These are phyloP conservation scores for Harringtonia aguacate DNA, from an alignment of 2,329 filamentous ascomycete species.

Conservation along the genomic window DNA sequence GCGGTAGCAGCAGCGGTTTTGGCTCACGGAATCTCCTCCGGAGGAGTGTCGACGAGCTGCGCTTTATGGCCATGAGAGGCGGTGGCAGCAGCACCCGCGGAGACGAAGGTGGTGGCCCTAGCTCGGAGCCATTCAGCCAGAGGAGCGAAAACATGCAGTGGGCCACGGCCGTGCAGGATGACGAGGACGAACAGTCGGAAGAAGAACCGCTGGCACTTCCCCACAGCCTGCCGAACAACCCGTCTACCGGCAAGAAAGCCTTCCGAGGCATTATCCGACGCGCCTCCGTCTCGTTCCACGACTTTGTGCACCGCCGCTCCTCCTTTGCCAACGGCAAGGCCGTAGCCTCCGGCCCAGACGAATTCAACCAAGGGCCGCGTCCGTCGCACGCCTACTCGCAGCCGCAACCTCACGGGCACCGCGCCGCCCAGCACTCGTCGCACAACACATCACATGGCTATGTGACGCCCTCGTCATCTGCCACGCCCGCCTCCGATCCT, in stretches of 20 bases:
- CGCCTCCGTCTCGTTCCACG: conserved; percentile 42
- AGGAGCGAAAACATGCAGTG: too few species aligned
- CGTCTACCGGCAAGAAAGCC: conserved; percentile 13
- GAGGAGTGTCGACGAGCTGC: conserved; percentile 3
- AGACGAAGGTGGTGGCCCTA: too few species aligned
- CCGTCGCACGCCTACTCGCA: conserved; percentile 21
- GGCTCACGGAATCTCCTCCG: too few species aligned
- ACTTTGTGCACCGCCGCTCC: conserved; percentile 38
- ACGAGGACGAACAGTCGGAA: conserved; percentile 19
- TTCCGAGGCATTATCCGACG: conserved; percentile 43
- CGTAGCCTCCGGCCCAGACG: conserved; percentile 1
- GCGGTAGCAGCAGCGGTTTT: too few species aligned
- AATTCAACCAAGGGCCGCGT: conserved; percentile 8
- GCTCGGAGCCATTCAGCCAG: too few species aligned
- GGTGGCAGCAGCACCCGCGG: too few species aligned
- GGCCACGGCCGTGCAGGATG: conserved; percentile 14
- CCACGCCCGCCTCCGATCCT: conserved; percentile 4
- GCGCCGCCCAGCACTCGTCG: too few species aligned
- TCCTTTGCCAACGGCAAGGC: conserved; percentile 23
- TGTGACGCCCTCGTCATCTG: conserved; percentile 5
- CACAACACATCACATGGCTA: conserved; percentile 12
- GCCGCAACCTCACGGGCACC: conserved; percentile 3
- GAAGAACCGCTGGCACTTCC: conserved; percentile 1
- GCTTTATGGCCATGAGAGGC: background rate
- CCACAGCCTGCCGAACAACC: conserved; percentile 4